Conservation (phyloP, 2,329 filamentous ascomycete species). For the Blumeria hordei region DNA sequence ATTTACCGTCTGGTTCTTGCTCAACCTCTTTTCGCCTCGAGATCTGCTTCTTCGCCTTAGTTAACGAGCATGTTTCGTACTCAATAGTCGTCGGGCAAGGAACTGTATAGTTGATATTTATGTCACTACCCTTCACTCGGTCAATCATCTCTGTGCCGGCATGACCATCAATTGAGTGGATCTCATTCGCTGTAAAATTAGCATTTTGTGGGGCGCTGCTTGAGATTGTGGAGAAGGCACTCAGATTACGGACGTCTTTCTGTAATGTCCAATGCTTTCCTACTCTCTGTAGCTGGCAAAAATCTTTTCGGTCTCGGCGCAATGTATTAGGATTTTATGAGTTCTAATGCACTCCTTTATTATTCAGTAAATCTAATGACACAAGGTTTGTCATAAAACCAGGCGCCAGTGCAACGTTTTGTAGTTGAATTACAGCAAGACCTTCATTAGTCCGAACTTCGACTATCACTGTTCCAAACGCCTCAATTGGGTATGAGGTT, state of each 20-base stretch:
- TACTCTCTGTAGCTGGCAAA: not conserved
- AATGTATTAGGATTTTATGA: not conserved
- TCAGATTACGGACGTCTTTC: not conserved
- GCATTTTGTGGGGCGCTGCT: not conserved
- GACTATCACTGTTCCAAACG: too few species aligned
- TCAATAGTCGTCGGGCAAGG: not conserved
- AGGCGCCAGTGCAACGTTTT: not conserved
- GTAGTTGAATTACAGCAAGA: not conserved
- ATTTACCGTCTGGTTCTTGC: not conserved
- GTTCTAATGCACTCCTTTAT: not conserved
- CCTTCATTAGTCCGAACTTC: not conserved
- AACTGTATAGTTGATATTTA: not conserved
- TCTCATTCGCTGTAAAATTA: not conserved
- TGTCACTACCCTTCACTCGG: not conserved
- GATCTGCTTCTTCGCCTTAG: not conserved
- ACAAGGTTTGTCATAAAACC: not conserved
- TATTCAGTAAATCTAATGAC: not conserved
- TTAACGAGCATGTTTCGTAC: not conserved
- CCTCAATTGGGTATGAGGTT: too few species aligned
- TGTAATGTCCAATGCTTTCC: not conserved
- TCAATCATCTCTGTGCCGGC: not conserved
- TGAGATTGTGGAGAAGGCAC: not conserved
- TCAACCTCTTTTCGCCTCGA: not conserved
- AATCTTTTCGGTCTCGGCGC: not conserved
- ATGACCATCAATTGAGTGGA: not conserved